These are phyloP conservation scores for Vitellaria paradoxa DNA, from an alignment of 179 eudicot genomes.

Conservation along the genomic window DNA sequence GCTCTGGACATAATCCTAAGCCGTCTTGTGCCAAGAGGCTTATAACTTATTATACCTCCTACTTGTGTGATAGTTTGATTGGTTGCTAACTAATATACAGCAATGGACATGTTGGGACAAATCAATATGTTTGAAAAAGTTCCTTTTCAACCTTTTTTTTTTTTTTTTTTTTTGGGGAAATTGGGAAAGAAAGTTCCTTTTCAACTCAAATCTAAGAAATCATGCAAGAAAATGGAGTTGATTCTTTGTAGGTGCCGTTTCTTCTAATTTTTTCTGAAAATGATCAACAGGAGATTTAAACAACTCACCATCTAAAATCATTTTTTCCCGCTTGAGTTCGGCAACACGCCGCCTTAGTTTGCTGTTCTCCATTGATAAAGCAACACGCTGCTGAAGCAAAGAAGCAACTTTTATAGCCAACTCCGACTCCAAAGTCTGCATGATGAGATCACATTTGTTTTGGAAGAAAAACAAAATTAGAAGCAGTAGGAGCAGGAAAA, in stretches of 20 bases:
- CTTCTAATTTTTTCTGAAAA: neutral
- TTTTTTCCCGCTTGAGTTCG: slow-evolving; percentile 43
- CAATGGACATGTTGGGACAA: too few relatives aligned
- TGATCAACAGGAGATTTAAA: neutral
- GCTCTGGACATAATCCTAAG: too few relatives aligned
- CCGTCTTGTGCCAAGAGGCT: too few relatives aligned
- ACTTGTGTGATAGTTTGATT: too few relatives aligned
- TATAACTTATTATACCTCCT: too few relatives aligned
- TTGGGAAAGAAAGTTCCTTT: too few relatives aligned
- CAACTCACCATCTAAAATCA: slow-evolving; percentile 47
- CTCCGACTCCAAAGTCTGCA: slow-evolving; percentile 60
- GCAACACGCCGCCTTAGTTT: slow-evolving; percentile 51
- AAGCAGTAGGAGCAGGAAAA: neutral
- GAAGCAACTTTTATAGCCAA: slow-evolving; percentile 39
- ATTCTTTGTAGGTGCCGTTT: neutral
- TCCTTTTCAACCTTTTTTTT: too few relatives aligned
- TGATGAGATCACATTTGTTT: slow-evolving; percentile 5
- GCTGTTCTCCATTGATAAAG: slow-evolving; percentile 55
- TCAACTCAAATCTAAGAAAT: too few relatives aligned
- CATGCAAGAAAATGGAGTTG: neutral
- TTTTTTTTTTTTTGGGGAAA: too few relatives aligned
- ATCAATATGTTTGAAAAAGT: too few relatives aligned
- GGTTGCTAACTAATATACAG: too few relatives aligned
- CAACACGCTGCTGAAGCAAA: slow-evolving; percentile 45
- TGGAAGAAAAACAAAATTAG: neutral